Conservation (phyloP, 2,329 filamentous ascomycete species). For the Fusarium sp. region DNA sequence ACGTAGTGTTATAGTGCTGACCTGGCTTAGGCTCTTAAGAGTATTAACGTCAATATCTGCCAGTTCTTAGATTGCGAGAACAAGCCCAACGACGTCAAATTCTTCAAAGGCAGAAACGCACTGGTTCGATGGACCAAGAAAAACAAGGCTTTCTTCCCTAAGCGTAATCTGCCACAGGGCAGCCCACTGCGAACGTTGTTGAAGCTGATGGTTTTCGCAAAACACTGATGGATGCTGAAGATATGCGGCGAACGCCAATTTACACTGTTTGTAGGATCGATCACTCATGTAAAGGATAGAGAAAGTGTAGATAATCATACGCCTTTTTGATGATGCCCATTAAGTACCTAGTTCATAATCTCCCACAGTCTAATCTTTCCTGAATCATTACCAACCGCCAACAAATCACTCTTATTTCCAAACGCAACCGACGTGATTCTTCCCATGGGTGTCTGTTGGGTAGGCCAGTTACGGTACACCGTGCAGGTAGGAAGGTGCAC, state of each 20-base stretch:
- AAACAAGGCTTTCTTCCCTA: conserved; percentile 50
- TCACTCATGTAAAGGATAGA: not conserved
- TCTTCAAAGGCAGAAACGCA: conserved; percentile 49
- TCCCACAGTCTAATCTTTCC: conserved; percentile 94
- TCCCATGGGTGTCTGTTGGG: conserved; percentile 86
- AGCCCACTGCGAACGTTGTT: conserved; percentile 52
- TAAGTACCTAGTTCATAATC: conserved; percentile 70
- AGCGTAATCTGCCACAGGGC: conserved; percentile 52
- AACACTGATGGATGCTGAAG: not conserved
- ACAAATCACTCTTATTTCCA: conserved; percentile 71
- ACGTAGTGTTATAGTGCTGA: not conserved
- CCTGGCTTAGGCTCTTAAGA: conserved; percentile 54
- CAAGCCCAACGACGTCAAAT: conserved; percentile 42
- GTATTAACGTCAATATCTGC: conserved; percentile 61
- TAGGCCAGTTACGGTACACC: conserved; percentile 98
- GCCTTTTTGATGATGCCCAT: conserved; percentile 39
- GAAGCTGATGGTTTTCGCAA: conserved; percentile 7
- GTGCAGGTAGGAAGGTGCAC: conserved; percentile 93
- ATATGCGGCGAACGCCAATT: not conserved
- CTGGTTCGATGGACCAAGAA: conserved; percentile 45
- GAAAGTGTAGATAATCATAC: conserved; percentile 25
- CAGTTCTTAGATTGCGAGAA: conserved; percentile 59
- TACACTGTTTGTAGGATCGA: not conserved
- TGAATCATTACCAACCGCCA: conserved; percentile 89
- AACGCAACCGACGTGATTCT: conserved; percentile 82